Evolutionary conservation across 139 green algal genomes (phyloP).

Genomic region (Chlorella sp.): DNA sequence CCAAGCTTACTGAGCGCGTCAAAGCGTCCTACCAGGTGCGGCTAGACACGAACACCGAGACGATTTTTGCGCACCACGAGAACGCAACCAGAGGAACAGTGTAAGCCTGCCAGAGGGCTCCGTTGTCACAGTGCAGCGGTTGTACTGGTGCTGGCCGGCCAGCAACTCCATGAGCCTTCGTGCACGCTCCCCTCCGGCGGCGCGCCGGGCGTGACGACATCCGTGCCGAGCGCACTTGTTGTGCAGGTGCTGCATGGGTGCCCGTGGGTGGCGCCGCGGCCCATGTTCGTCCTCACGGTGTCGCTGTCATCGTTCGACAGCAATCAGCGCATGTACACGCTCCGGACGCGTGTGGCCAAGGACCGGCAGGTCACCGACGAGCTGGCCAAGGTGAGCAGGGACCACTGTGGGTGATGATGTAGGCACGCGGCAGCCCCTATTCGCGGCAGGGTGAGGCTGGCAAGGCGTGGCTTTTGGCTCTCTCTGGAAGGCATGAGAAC

Average conservation of each 20-base stretch:
- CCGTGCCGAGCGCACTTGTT: not conserved
- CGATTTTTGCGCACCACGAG: no score
- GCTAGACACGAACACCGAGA: no score
- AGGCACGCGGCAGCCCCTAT: not conserved
- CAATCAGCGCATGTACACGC: not conserved
- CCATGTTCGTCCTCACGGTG: not conserved
- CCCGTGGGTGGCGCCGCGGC: not conserved
- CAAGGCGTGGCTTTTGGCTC: no score
- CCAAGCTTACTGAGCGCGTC: no score
- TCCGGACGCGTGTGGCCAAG: not conserved
- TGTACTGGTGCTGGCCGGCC: not conserved
- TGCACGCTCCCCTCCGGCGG: no score
- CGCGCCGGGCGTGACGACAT: no score
- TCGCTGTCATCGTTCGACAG: not conserved
- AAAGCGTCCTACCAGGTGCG: no score
- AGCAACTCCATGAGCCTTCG: not conserved
- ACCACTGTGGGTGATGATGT: not conserved
- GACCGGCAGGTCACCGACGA: not conserved
- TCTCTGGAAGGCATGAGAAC: not conserved
- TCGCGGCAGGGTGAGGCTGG: no score
- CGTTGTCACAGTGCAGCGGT: not conserved
- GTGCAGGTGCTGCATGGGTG: not conserved
- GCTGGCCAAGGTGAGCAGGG: not conserved
- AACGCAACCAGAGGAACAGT: not conserved
- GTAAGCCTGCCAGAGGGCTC: not conserved